Base-by-base conservation (phyloP, 2,329 filamentous ascomycete genomes). In the Stagonosporopsis cucurbitacearum region DNA sequence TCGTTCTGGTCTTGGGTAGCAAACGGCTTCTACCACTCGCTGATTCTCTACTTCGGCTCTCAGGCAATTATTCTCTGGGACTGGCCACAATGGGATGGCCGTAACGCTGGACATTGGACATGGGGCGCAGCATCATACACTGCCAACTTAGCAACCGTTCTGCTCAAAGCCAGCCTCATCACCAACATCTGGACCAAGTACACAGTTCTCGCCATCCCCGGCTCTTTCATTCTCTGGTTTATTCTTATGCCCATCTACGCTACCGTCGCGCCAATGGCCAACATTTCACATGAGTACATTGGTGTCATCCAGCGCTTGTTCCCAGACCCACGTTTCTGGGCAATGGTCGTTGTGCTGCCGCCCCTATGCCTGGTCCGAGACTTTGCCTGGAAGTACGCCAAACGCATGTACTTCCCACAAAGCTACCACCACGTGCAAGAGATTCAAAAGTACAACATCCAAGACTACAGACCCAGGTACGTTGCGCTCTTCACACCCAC, bases 181-280 rank as follows among this genome's bases (percentile, higher is more conserved):
- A 96, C 94, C 20, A 97, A 92, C 76, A 94, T 96, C 77, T 99
- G 95, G 95, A 99, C 95, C 43, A 99, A 99, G 78, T 99, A 96
- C 76, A 93, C 96, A 58, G 86, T 99, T 62, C 86, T 98, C 62
- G 92, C 95, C 30, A 99, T 99, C 61, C 95, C 95, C 0, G 95
- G 95, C 33, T 96, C 91, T 59, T 89, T 99, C 84, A 77, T 88
- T 17, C 86, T 99, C 66, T 99, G 95, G 95, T 86, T 96, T 73
- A 86, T 87, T 32, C 96, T 98, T 75, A 84, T 98, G 62, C 92
- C 92, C 3, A 86, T 89, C 1, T 99, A 98, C 78, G 92, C 87
- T 35, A 91, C 84, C 22, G 89, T 95, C 1, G 94, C 92, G 22
- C 95, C 95, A 0, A 92, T 88, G 78, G 78, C 95, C 39, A 82